Evolutionary conservation across 495 filamentous ascomycete genomes (phyloP).

Genomic region (Viridothelium virens): DNA sequence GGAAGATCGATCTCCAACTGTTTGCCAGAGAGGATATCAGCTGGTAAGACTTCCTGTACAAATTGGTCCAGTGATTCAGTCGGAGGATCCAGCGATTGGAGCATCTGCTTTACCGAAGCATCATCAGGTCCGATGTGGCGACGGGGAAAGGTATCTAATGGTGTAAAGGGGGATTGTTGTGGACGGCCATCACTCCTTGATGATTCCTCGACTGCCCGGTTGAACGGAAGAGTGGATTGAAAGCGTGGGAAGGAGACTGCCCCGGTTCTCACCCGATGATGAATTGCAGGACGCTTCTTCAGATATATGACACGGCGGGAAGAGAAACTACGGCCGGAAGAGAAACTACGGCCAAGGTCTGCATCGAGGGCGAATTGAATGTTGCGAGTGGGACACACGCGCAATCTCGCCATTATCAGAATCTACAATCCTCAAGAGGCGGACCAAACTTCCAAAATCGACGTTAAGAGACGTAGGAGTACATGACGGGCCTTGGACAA

Average conservation of each 20-base stretch:
- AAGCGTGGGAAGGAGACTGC: not conserved
- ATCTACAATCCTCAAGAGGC: not conserved
- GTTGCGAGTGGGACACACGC: not conserved
- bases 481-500: not conserved
- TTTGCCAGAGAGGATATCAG: constrained; percentile 68
- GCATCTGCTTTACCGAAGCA: constrained; percentile 66
- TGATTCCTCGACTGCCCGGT: not conserved
- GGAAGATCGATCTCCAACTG: constrained; percentile 45
- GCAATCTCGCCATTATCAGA: not conserved
- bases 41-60: constrained; percentile 75
- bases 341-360: not conserved
- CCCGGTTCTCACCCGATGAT: not conserved
- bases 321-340: not conserved
- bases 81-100: constrained; percentile 70
- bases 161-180: constrained; percentile 26
- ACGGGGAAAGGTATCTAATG: constrained; percentile 61
- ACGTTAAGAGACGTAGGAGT: not conserved
- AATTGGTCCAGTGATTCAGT: constrained; percentile 73
- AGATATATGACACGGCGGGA: not conserved
- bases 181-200: not conserved
- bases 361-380: not conserved
- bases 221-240: not conserved
- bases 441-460: not conserved
- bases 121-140: constrained; percentile 93
- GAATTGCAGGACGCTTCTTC: not conserved